Conservation (phyloP, 768 basidiomycete species). For the Tulasnella sp. region DNA sequence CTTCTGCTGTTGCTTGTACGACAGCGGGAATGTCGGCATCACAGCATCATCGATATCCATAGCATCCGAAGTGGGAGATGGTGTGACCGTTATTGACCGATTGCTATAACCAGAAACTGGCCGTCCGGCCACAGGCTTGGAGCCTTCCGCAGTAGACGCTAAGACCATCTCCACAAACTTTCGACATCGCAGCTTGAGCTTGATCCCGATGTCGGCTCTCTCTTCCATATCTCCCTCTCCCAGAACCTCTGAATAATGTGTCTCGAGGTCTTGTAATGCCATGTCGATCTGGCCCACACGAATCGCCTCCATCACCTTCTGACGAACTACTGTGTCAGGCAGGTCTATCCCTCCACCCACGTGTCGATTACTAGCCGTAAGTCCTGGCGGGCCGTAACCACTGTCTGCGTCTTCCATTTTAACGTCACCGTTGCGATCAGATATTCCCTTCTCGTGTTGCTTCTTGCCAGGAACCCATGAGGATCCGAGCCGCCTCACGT, state of each 20-base stretch:
- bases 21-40: background rate
- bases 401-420: slow-evolving; percentile 18
- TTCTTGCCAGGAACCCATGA: background rate
- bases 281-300: slow-evolving; percentile 58
- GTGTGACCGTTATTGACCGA: background rate
- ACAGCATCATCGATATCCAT: slow-evolving; percentile 10
- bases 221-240: slow-evolving; percentile 1
- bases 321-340: slow-evolving; percentile 33
- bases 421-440: background rate
- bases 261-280: slow-evolving; percentile 45
- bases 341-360: slow-evolving; percentile 10
- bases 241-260: slow-evolving; percentile 52
- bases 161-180: slow-evolving; percentile 77
- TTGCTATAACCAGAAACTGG: background rate
- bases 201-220: slow-evolving; percentile 42
- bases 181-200: slow-evolving; percentile 74
- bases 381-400: slow-evolving; percentile 35
- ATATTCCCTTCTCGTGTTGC: background rate
- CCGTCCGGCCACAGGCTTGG: background rate
- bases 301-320: slow-evolving; percentile 59
- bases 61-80: background rate
- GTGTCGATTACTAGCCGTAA: slow-evolving; percentile 13
- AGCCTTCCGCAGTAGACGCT: slow-evolving; percentile 31
- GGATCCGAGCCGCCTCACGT: background rate
- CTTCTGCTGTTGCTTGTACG: slow-evolving; percentile 14